Conservation (phyloP, 1,284 basidiomycete species). For the Sporisorium graminicola region DNA sequence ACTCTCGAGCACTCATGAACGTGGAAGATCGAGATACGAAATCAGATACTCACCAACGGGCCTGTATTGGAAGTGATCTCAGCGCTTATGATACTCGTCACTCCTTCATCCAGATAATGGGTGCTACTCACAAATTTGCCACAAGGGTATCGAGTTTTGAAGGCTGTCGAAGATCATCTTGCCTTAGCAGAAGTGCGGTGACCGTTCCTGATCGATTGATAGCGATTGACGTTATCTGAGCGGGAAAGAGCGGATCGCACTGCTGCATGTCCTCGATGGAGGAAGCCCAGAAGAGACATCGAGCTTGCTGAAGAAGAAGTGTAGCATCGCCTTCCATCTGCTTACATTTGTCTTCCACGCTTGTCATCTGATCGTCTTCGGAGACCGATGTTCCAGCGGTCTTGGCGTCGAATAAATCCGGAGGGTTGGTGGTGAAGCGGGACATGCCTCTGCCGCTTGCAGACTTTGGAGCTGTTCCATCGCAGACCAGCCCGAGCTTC, state of each 20-base stretch:
- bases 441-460: background rate
- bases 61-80: slow-evolving; percentile 1
- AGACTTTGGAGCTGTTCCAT: slow-evolving; percentile 9
- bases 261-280: slow-evolving; percentile 27
- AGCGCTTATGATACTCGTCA: background rate
- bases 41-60: slow-evolving; percentile 12
- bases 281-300: slow-evolving; percentile 23
- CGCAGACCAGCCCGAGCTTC: background rate
- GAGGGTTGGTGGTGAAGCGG: background rate
- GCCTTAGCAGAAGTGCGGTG: slow-evolving; percentile 12
- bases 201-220: slow-evolving; percentile 11
- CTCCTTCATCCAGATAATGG: background rate
- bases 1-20: background rate
- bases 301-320: background rate
- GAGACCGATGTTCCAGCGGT: slow-evolving; percentile 1
- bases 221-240: background rate
- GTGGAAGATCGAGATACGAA: background rate
- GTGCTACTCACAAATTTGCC: slow-evolving; percentile 21
- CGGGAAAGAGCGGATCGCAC: slow-evolving; percentile 26
- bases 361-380: background rate
- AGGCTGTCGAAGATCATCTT: background rate
- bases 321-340: background rate
- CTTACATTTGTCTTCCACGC: background rate
- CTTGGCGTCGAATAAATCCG: slow-evolving; percentile 4
- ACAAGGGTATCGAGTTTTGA: background rate